These are phyloP conservation scores for Paraleonurus japonicus DNA, from an alignment of 257 asterid species.

Conservation along the genomic window DNA sequence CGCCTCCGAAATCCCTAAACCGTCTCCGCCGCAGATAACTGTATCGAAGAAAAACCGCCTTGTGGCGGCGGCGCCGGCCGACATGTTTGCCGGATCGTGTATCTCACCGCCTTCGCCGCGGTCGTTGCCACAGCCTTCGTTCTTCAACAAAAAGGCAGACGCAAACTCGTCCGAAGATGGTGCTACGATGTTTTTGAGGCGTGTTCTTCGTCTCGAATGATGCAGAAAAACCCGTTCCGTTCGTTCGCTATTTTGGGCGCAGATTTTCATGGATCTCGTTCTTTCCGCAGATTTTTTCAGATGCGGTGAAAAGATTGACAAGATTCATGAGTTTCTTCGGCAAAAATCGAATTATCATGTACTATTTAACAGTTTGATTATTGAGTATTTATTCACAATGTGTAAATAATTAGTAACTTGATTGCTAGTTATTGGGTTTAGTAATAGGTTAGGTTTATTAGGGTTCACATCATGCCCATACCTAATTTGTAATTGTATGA, in stretches of 20 bases:
- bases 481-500: too few relatives aligned
- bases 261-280: conserved; percentile 22
- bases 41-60: conserved; percentile 29
- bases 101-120: conserved; percentile 43
- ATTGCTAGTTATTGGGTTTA: not conserved
- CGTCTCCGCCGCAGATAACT: conserved; percentile 25
- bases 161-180: conserved; percentile 35
- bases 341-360: not conserved
- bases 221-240: not conserved
- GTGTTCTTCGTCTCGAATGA: conserved; percentile 43
- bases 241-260: conserved; percentile 25
- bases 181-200: conserved; percentile 38
- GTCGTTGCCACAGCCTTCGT: conserved; percentile 37
- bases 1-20: conserved; percentile 27
- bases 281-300: conserved; percentile 30
- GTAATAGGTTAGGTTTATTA: not conserved
- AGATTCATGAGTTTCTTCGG: not conserved
- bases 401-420: not conserved
- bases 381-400: not conserved
- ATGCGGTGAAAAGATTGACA: conserved; percentile 14
- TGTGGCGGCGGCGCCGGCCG: conserved; percentile 17
- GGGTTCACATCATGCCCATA: not conserved
- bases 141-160: conserved; percentile 34
- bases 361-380: too few relatives aligned
- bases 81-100: conserved; percentile 38